Conservation (phyloP, 257 asterid genomes). For the Perilla frutescens region DNA sequence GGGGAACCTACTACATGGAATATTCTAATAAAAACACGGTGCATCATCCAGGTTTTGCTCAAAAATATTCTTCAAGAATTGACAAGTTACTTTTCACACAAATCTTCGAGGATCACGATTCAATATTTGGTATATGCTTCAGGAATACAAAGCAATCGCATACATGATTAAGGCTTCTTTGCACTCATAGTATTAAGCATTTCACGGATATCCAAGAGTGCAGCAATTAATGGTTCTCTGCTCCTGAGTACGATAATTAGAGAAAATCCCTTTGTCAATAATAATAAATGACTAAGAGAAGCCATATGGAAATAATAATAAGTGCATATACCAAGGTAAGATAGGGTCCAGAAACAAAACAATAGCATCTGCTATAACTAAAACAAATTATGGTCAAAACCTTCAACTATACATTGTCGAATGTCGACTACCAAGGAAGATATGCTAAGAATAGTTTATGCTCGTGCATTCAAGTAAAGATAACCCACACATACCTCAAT, state of each 20-base stretch:
- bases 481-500: slow-evolving; percentile 1
- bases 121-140: slow-evolving; percentile 36
- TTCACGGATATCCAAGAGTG: slow-evolving; percentile 57
- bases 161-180: slow-evolving; percentile 57
- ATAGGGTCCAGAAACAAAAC: slow-evolving; percentile 2
- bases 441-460: neutral
- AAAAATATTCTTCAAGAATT: slow-evolving; percentile 40
- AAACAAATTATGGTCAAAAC: neutral
- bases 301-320: slow-evolving; percentile 14
- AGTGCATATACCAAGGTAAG: slow-evolving; percentile 18
- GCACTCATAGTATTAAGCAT: slow-evolving; percentile 50
- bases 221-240: slow-evolving; percentile 66
- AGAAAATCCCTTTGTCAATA: slow-evolving; percentile 47
- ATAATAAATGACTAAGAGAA: slow-evolving; percentile 36
- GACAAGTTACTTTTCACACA: slow-evolving; percentile 36
- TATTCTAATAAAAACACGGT: slow-evolving; percentile 19
- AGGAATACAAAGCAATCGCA: slow-evolving; percentile 47
- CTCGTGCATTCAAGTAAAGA: neutral
- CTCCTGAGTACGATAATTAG: slow-evolving; percentile 69
- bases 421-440: neutral
- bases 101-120: slow-evolving; percentile 42
- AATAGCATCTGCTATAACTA: slow-evolving; percentile 1
- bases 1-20: slow-evolving; percentile 25
- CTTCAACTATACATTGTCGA: neutral
- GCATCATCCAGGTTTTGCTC: slow-evolving; percentile 36